A percentile compares a stretch with the other conserved stretches of the same genome.
These are phyloP conservation scores for Lactifluus volemus DNA, from an alignment of 768 basidiomycete species.

Conservation along the genomic window DNA sequence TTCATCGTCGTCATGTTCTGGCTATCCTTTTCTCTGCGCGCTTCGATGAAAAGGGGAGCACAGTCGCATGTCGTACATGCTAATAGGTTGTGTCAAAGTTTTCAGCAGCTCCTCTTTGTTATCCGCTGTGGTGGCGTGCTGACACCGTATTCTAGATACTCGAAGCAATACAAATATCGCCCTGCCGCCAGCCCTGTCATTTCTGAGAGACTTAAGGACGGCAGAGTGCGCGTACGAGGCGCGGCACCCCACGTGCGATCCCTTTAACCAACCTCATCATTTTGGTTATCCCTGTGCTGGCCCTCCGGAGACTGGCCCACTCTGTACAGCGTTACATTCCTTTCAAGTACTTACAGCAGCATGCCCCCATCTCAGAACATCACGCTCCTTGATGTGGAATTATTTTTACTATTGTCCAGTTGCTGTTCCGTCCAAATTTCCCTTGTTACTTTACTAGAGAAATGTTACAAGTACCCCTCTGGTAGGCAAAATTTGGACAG, in stretches of 20 bases:
- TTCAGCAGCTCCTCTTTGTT: not conserved
- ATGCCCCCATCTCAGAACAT: not conserved
- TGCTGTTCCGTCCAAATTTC: not conserved
- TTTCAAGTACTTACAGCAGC: not conserved
- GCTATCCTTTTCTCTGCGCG: constrained; percentile 28
- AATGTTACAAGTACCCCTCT: not conserved
- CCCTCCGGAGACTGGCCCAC: not conserved
- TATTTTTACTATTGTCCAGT: not conserved
- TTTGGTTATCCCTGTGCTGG: not conserved
- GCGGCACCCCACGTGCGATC: constrained; percentile 35
- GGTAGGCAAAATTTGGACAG: not conserved
- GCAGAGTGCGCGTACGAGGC: constrained; percentile 59
- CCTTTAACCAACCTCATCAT: not conserved
- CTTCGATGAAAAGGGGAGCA: constrained; percentile 1
- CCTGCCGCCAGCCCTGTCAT: constrained; percentile 82
- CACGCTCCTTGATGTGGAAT: not conserved
- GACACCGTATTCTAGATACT: constrained; percentile 46
- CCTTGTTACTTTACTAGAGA: not conserved
- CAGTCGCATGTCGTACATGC: constrained; percentile 50
- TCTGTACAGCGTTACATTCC: not conserved
- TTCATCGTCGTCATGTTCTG: constrained; percentile 35
- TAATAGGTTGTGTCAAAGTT: constrained; percentile 39
- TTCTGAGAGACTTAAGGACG: constrained; percentile 68
- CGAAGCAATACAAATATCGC: constrained; percentile 70
- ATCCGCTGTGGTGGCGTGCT: not conserved